Evolutionary conservation across 192 early-diverging fungal genomes (phyloP).

Genomic region (Bifiguratus adelaidae): DNA sequence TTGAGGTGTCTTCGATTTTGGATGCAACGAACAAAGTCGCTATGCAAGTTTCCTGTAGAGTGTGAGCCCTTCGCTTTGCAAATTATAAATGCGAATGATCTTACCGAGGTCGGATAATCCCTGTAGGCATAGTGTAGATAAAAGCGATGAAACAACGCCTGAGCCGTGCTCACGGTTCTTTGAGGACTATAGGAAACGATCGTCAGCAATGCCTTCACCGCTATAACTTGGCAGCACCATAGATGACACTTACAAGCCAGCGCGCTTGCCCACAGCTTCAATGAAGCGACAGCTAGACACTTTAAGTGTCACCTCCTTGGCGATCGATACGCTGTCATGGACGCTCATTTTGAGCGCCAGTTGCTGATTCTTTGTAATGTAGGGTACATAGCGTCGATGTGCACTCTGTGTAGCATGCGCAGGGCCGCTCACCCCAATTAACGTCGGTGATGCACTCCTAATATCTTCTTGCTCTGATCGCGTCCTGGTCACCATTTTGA

Average conservation of each 20-base stretch:
- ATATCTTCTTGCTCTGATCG: no score
- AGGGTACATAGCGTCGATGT: slow-evolving; percentile 5
- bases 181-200: slow-evolving; percentile 29
- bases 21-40: slow-evolving; percentile 72
- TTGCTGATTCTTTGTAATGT: slow-evolving; percentile 7
- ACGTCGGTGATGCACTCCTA: no score
- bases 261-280: slow-evolving; percentile 31
- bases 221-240: not conserved
- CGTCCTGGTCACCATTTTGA: no score
- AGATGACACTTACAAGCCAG: slow-evolving; percentile 38
- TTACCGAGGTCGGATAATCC: slow-evolving; percentile 33
- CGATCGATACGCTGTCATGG: not conserved
- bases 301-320: slow-evolving; percentile 10
- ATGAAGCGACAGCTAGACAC: slow-evolving; percentile 34
- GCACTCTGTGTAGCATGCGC: not conserved
- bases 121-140: slow-evolving; percentile 37
- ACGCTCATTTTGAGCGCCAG: not conserved
- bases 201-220: no score
- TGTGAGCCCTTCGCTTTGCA: not conserved
- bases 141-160: slow-evolving; percentile 42
- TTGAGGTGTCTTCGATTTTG: slow-evolving; percentile 83
- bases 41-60: slow-evolving; percentile 38
- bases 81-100: not conserved
- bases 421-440: no score
- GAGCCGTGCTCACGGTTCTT: slow-evolving; percentile 45